Base-by-base conservation (phyloP, 129 eudicot genomes). In the Tanacetum coccineum region DNA sequence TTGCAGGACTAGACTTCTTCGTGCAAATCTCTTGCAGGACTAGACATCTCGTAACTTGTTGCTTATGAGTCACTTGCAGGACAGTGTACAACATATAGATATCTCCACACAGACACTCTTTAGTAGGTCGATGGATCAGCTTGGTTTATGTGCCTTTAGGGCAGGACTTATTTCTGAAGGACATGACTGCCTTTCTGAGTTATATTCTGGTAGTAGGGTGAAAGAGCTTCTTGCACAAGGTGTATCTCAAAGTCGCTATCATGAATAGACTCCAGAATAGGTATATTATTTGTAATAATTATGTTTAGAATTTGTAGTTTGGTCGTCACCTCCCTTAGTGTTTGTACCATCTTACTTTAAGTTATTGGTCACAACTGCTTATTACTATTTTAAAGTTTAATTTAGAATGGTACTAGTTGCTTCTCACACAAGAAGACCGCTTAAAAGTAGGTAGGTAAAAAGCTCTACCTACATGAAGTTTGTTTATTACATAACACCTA, bases 51-150 rank as follows among this genome's bases (percentile, higher is more conserved):
- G 98, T 20, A 95, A 92, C 67, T 79, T 92, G 80, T 53, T 92
- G 78, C 77, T 92, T 11, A 92, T 92, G 98, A 92, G 98, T 78
- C 98, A 88, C 80, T 83, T 92, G 32, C 98, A 92, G 84, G 96
- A 92, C 14, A 92, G 74, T 62, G 71, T 92, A 67, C 96, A 88
- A 68, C 95, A 86, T 44, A 92, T 92, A 95, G 96, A 92, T 65
- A 86, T 92, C 13, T 86, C 96, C 4, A 88, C 98, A 13, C 95
- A 86, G 75, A 88, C 88, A 53, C 87, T 92, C 10, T 92, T 85
- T 73, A 92, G 88, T 71, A 82, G 98, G 59, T 87, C 95, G 19
- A 88, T 88, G 96, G 95, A 96, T 13, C 98, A 92, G 62, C 95
- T 92, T 72, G 98, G 98, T n/a, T 63, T 92, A 19, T 92, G 91